A percentile compares a stretch with the other conserved stretches of the same genome.
Conservation (phyloP, 495 filamentous ascomycete genomes). For the Aspergillus olivimuriae region DNA sequence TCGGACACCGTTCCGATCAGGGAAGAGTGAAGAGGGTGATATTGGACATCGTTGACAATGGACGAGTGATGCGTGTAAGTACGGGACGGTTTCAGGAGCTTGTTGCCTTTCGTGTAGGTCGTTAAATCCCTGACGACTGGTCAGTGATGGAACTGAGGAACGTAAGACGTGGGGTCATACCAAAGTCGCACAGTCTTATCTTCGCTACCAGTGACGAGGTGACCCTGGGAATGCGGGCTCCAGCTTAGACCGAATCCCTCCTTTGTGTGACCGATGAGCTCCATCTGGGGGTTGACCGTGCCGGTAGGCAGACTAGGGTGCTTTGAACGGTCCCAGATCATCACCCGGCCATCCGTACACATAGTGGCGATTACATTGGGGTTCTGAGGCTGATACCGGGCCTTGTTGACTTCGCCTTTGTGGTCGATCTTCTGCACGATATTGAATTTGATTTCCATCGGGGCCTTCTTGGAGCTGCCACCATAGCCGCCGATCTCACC, state of each 20-base stretch:
- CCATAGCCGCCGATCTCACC: conserved; percentile 95
- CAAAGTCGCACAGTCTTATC: conserved; percentile 88
- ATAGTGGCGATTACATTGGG: conserved; percentile 95
- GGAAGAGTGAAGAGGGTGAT: conserved; percentile 74
- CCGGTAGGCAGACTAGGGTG: conserved; percentile 69
- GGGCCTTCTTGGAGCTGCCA: conserved; percentile 53
- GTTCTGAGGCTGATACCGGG: conserved; percentile 95
- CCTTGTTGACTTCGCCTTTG: conserved; percentile 96
- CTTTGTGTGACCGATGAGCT: conserved; percentile 73
- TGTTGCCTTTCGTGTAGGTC: conserved; percentile 61
- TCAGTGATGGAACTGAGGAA: conserved; percentile 12
- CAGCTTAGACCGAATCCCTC: conserved; percentile 96
- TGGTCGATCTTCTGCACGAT: conserved; percentile 96
- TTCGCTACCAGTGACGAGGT: conserved; percentile 82
- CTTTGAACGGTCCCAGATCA: conserved; percentile 95
- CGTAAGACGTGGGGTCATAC: conserved; percentile 36
- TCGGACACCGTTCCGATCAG: conserved; percentile 93
- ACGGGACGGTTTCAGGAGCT: conserved; percentile 57
- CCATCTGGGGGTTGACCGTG: conserved; percentile 71
- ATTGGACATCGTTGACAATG: conserved; percentile 93
- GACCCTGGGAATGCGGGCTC: conserved; percentile 78
- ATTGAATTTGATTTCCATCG: conserved; percentile 71
- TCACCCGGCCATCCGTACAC: conserved; percentile 76
- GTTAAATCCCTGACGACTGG: conserved; percentile 68
- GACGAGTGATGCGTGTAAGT: conserved; percentile 85